phyloP scores from a whole-genome alignment of 2,329 filamentous ascomycete species.

The Knufia petricola region DNA sequence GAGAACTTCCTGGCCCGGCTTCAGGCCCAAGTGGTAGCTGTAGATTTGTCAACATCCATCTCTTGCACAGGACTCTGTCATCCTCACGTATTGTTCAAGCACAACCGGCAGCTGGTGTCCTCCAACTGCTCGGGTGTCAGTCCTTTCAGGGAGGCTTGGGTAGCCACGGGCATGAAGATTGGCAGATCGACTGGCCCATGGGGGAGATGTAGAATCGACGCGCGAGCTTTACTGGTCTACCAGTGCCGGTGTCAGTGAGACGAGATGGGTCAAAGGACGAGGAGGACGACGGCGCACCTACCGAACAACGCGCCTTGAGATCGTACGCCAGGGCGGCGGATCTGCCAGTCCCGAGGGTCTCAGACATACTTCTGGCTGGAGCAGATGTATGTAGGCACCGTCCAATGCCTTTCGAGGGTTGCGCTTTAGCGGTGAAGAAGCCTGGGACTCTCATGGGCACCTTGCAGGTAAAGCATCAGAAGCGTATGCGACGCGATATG shows the following conservation, averaged over 20 bases:
- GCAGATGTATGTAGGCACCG: neutral
- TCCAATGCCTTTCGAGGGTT: neutral
- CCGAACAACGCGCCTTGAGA: slow-evolving; percentile 67
- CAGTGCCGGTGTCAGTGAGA: slow-evolving; percentile 2
- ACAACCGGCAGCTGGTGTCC: slow-evolving; percentile 77
- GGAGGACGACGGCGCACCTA: slow-evolving; percentile 38
- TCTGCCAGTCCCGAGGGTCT: slow-evolving; percentile 8
- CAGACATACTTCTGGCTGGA: slow-evolving; percentile 17
- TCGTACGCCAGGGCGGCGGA: slow-evolving; percentile 65
- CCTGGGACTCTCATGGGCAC: slow-evolving; percentile 5
- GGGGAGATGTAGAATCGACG: slow-evolving; percentile 75
- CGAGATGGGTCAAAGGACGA: slow-evolving; percentile 2
- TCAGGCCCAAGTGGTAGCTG: slow-evolving; percentile 79
- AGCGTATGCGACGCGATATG: neutral
- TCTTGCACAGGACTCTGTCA: neutral
- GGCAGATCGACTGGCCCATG: slow-evolving; percentile 86
- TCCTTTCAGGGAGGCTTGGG: slow-evolving; percentile 90
- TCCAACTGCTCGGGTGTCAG: slow-evolving; percentile 87
- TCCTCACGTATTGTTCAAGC: slow-evolving; percentile 74
- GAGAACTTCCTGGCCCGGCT: slow-evolving; percentile 82
- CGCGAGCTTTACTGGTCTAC: slow-evolving; percentile 87
- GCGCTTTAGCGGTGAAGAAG: slow-evolving; percentile 2
- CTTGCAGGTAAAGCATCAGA: slow-evolving; percentile 1
- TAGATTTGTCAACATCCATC: neutral
- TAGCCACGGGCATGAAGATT: slow-evolving; percentile 97